Evolutionary conservation across 2,329 filamentous ascomycete genomes (phyloP).

Genomic region (Cytospora piceae): DNA sequence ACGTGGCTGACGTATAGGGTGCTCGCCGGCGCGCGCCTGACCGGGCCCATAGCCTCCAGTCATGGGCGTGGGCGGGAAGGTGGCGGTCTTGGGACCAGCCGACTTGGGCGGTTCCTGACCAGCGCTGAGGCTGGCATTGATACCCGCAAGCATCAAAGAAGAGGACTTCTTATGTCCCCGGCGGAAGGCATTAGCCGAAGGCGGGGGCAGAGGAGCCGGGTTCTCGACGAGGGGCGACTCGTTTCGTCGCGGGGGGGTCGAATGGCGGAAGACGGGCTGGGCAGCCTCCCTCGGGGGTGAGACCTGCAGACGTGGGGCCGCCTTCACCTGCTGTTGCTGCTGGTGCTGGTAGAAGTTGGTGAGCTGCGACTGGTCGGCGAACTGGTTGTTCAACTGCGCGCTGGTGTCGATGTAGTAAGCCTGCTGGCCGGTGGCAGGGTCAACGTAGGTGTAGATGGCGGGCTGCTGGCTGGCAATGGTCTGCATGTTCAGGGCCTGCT

Average conservation of each 20-base stretch:
- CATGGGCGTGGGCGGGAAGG: constrained; percentile 78
- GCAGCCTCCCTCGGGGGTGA: constrained; percentile 74
- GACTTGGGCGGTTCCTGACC: constrained; percentile 56
- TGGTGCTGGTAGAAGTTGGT: constrained; percentile 50
- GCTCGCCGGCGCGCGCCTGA: constrained; percentile 89
- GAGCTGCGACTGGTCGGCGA: constrained; percentile 30
- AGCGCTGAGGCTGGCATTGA: constrained; percentile 51
- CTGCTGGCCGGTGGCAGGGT: constrained; percentile 83
- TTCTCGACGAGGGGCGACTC: constrained; percentile 66
- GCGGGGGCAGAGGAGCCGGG: constrained; percentile 74
- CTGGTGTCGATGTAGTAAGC: constrained; percentile 76
- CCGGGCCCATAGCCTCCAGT: constrained; percentile 91
- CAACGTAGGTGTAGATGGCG: constrained; percentile 81
- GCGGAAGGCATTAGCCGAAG: constrained; percentile 89
- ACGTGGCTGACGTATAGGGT: constrained; percentile 89
- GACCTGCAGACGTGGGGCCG: constrained; percentile 76
- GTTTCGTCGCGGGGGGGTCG: constrained; percentile 67
- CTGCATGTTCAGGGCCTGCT: constrained; percentile 70
- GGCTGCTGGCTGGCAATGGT: constrained; percentile 66
- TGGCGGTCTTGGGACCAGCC: constrained; percentile 75
- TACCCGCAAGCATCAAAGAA: constrained; percentile 63
- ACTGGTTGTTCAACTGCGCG: constrained; percentile 44
- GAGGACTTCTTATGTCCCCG: constrained; percentile 90
- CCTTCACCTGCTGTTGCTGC: constrained; percentile 54
- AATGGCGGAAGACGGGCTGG: constrained; percentile 61